A percentile compares a stretch with the other conserved stretches of the same genome.
Conservation (phyloP, 345 rosid species). For the Hibiscus syriacus region DNA sequence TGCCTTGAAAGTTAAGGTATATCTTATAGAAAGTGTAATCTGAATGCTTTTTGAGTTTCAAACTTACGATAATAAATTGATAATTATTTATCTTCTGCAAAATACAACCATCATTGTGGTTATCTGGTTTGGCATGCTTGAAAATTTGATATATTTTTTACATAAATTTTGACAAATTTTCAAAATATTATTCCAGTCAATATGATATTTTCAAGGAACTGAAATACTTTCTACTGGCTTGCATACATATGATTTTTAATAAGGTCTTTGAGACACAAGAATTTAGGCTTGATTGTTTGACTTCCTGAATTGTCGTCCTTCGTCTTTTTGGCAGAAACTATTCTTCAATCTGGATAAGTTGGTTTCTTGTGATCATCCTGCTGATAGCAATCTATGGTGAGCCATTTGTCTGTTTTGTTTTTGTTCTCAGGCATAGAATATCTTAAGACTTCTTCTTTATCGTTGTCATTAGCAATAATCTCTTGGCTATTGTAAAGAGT, state of each 20-base stretch:
- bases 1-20: neutral
- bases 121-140: neutral
- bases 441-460: neutral
- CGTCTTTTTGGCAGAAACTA: conserved; percentile 46
- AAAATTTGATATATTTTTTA: neutral
- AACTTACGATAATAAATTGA: neutral
- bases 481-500: neutral
- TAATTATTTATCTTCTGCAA: neutral
- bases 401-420: conserved; percentile 14
- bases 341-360: conserved; percentile 70
- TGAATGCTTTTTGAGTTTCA: neutral
- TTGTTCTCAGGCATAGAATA: conserved; percentile 3
- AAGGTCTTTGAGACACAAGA: neutral
- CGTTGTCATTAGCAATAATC: neutral
- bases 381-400: conserved; percentile 63
- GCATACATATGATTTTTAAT: neutral
- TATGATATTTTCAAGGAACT: neutral
- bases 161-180: neutral
- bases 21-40: neutral
- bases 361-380: conserved; percentile 72
- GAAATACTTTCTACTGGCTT: neutral
- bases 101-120: neutral
- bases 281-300: conserved; percentile 3
- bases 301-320: neutral
- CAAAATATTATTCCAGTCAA: neutral